Percentiles rank a stretch among this genome's conserved stretches.
Evolutionary conservation across 768 basidiomycete genomes (phyloP).

Genomic region (Auricularia cornea): DNA sequence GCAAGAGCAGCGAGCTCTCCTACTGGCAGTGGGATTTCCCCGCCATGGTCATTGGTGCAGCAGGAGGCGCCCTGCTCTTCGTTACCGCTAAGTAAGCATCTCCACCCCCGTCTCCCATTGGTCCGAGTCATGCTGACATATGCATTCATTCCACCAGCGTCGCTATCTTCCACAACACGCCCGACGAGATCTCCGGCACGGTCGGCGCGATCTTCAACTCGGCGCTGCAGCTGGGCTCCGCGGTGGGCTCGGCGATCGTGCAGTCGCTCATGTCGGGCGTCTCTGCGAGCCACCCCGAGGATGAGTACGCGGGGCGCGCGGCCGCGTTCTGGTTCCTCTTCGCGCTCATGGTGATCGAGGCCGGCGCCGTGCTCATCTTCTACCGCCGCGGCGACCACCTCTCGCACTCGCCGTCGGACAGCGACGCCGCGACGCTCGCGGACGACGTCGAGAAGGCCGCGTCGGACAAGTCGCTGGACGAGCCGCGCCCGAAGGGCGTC

Average conservation of each 20-base stretch:
- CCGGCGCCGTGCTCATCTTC: conserved; percentile 27
- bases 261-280: conserved; percentile 41
- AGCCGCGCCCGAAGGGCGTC: not conserved
- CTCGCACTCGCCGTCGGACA: not conserved
- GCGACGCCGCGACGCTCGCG: conserved; percentile 1
- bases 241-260: conserved; percentile 41
- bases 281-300: conserved; percentile 13
- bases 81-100: conserved; percentile 39
- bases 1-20: conserved; percentile 22
- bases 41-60: conserved; percentile 39
- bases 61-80: conserved; percentile 38
- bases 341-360: conserved; percentile 26
- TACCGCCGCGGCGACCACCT: conserved; percentile 2
- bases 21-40: conserved; percentile 46
- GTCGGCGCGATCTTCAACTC: conserved; percentile 50
- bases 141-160: conserved; percentile 25
- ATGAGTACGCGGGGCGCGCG: conserved; percentile 32
- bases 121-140: not conserved
- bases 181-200: conserved; percentile 41
- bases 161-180: conserved; percentile 41
- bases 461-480: not conserved
- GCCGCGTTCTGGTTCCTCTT: conserved; percentile 35
- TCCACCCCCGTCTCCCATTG: not conserved
- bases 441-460: not conserved
- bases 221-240: conserved; percentile 44